Evolutionary conservation across 1,284 basidiomycete species (phyloP), one percentile per base, ranked within the genome.

Genomic region (Lignosus rhinocerotis): DNA sequence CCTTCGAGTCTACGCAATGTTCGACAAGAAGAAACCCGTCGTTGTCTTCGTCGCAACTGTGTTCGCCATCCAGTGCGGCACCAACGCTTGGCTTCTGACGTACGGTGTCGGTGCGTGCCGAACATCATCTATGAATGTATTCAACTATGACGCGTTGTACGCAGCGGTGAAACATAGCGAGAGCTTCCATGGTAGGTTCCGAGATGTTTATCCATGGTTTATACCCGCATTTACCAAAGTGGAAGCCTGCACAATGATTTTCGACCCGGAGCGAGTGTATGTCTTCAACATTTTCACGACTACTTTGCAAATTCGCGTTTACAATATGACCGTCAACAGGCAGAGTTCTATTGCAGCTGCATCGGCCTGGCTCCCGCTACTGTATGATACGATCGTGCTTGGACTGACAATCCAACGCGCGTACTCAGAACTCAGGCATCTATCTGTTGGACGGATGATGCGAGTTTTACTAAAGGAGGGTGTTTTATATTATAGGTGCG

Each of bases 161-260:
- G 11, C 21, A 64, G 64, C 64, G 25, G 64, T 63, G 19, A 32
- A 33, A 11, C 64, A 60, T 51, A 32, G 43, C 7, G n/a, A 33
- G 1, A 36, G 48, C 4, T 59, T 65, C 41, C 56, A 59, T 33
- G 61, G 63, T 65, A 38, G 39, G 60, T 57, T 8, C 2, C 9
- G 2, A 14, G 19, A 6, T 8, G 14, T 7, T 6, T 1, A 6
- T 0, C 1, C 1, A 54, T 41, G 12, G 3, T 17, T 1, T 10
- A 39, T 25, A 51, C 14, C 19, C 19, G 42, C 42, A 51, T 14
- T 36, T 60, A 21, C 55, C 42, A 25, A 33, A 49, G 50, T 2
- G 1, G n/a, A 21, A 83, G 82, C 80, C 3, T 85, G 82, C 63
- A 81, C 79, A 9, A 82, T 83, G 80, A 75, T 84, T 16, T 81